phyloP scores from a whole-genome alignment of 768 basidiomycete genomes.

The Boletellus ananiceps region DNA sequence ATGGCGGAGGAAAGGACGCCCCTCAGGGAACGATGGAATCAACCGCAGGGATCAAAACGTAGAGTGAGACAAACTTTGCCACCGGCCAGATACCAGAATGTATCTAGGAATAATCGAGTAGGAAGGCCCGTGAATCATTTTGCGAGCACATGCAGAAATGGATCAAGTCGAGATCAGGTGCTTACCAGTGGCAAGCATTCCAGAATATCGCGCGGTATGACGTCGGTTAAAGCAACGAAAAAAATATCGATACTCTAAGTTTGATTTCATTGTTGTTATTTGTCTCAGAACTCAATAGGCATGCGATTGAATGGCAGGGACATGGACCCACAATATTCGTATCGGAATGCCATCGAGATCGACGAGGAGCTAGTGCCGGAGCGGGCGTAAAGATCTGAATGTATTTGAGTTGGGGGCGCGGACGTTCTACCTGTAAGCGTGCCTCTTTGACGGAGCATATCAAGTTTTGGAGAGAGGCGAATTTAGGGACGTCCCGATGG shows the following conservation, averaged over 20 bases:
- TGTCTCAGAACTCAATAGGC: slow-evolving; percentile 4
- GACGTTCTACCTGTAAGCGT: slow-evolving; percentile 42
- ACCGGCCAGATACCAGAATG: slow-evolving; percentile 66
- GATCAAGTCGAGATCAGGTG: slow-evolving; percentile 5
- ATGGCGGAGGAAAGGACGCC: slow-evolving; percentile 56
- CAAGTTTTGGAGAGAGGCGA: slow-evolving; percentile 38
- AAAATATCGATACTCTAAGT: slow-evolving; percentile 54
- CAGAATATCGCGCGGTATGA: slow-evolving; percentile 64
- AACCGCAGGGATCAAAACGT: slow-evolving; percentile 12
- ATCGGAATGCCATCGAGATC: slow-evolving; percentile 58
- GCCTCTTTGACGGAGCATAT: slow-evolving; percentile 37
- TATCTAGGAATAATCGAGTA: slow-evolving; percentile 72
- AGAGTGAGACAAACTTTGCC: slow-evolving; percentile 45
- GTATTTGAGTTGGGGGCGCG: slow-evolving; percentile 51
- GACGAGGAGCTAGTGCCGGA: slow-evolving; percentile 62
- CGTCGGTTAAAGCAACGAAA: slow-evolving; percentile 63
- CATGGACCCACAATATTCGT: slow-evolving; percentile 47
- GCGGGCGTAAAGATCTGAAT: slow-evolving; percentile 38
- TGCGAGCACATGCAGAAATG: not conserved
- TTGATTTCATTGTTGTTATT: not conserved
- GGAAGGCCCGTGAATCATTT: slow-evolving; percentile 44
- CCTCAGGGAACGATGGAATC: slow-evolving; percentile 33
- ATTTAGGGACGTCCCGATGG: not conserved
- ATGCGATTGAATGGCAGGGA: slow-evolving; percentile 4
- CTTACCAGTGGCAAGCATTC: slow-evolving; percentile 68